Percentiles rank a stretch among this genome's conserved stretches.
phyloP scores from a whole-genome alignment of 2,329 filamentous ascomycete genomes.

The Dactylonectria macrodidyma region DNA sequence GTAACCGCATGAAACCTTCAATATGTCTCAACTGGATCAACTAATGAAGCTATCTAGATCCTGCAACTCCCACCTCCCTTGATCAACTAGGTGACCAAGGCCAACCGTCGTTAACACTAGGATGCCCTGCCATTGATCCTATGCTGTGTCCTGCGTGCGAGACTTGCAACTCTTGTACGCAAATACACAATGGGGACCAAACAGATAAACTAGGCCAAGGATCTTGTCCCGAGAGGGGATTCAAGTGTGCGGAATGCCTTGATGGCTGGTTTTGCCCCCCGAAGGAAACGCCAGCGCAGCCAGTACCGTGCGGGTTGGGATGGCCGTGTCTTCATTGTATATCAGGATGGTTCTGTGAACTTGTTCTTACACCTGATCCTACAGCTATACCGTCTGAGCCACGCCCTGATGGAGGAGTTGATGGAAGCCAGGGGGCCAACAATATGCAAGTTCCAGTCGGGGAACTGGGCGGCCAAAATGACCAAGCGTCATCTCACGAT shows the following conservation, averaged over 20 bases:
- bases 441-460: not conserved
- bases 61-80: not conserved
- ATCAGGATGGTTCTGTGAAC: conserved; percentile 49
- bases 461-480: conserved; percentile 3
- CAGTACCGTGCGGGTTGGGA: conserved; percentile 48
- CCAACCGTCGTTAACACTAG: not conserved
- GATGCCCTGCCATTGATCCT: conserved; percentile 7
- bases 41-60: not conserved
- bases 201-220: conserved; percentile 14
- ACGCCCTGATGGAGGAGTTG: not conserved
- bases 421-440: not conserved
- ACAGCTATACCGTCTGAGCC: not conserved
- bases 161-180: conserved; percentile 32
- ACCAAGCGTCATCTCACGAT: not conserved
- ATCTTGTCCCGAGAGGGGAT: conserved; percentile 47
- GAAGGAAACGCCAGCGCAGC: conserved; percentile 49
- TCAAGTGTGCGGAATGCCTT: conserved; percentile 48
- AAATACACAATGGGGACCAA: not conserved
- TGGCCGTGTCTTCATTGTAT: conserved; percentile 52
- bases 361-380: not conserved
- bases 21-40: not conserved
- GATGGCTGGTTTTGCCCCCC: conserved; percentile 53
- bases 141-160: conserved; percentile 37
- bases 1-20: too few species aligned
- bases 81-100: not conserved